Evolutionary conservation across 2,329 filamentous ascomycete species (phyloP).

Genomic region (Xylaria multiplex): DNA sequence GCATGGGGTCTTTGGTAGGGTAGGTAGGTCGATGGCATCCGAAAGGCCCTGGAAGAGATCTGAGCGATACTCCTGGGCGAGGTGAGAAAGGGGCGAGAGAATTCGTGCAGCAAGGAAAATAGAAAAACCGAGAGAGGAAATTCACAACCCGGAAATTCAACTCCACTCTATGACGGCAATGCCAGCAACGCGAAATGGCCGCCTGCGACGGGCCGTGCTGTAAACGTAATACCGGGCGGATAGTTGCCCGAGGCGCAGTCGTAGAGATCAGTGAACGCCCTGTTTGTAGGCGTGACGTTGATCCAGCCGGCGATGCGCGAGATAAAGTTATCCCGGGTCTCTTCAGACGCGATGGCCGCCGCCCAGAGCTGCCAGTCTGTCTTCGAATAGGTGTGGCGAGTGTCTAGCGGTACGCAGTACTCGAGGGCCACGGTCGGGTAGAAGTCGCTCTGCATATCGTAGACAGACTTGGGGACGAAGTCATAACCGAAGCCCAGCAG

Average conservation of each 20-base stretch:
- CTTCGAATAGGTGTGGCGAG: constrained; percentile 83
- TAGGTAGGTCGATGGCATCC: not conserved
- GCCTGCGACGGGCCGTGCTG: constrained; percentile 81
- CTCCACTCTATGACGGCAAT: constrained; percentile 50
- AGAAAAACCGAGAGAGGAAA: constrained; percentile 2
- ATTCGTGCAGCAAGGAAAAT: not conserved
- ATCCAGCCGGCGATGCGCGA: constrained; percentile 77
- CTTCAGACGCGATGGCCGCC: constrained; percentile 74
- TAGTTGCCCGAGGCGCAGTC: constrained; percentile 75
- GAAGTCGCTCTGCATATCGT: constrained; percentile 80
- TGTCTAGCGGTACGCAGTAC: constrained; percentile 86
- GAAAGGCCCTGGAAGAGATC: not conserved
- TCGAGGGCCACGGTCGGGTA: constrained; percentile 76
- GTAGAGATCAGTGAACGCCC: constrained; percentile 81
- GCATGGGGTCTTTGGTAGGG: not conserved
- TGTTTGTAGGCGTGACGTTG: constrained; percentile 75
- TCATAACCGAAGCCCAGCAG: constrained; percentile 73
- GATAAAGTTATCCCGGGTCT: constrained; percentile 73
- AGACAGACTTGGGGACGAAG: constrained; percentile 78
- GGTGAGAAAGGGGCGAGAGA: not conserved
- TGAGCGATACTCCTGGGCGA: not conserved
- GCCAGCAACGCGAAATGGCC: constrained; percentile 83
- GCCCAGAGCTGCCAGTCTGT: constrained; percentile 88
- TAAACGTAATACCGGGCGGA: constrained; percentile 71
- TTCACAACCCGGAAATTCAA: not conserved